phyloP scores from a whole-genome alignment of 495 filamentous ascomycete genomes.

The Xylaria grammica region DNA sequence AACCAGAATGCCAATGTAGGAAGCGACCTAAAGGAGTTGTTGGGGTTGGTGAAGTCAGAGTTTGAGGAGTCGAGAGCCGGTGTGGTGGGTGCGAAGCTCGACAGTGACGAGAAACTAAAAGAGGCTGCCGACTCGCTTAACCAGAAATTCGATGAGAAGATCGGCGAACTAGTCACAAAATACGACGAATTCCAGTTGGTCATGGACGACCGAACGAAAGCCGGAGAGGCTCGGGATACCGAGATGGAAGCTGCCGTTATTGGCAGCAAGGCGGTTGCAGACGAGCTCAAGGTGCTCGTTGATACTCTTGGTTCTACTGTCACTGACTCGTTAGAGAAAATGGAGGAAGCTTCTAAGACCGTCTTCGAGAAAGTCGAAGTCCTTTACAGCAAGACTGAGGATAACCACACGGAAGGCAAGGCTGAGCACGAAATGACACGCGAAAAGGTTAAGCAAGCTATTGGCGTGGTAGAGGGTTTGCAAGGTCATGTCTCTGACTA shows the following conservation, averaged over 20 bases:
- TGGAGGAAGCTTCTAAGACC: constrained; percentile 81
- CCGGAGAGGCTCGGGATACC: constrained; percentile 67
- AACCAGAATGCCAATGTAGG: constrained; percentile 57
- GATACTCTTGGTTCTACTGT: constrained; percentile 83
- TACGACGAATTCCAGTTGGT: constrained; percentile 79
- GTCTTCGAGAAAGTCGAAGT: constrained; percentile 80
- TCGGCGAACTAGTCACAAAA: constrained; percentile 76
- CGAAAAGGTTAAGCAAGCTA: constrained; percentile 72
- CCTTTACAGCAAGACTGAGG: constrained; percentile 76
- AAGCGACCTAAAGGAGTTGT: constrained; percentile 76
- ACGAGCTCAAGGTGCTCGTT: constrained; percentile 82
- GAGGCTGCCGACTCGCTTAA: constrained; percentile 71
- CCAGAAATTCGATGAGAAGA: constrained; percentile 77
- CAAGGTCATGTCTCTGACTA: constrained; percentile 78
- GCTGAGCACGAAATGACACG: constrained; percentile 77
- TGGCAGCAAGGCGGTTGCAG: constrained; percentile 75
- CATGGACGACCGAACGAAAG: constrained; percentile 70
- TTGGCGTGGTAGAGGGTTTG: constrained; percentile 73
- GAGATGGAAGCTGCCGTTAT: constrained; percentile 72
- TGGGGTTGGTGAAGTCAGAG: constrained; percentile 77
- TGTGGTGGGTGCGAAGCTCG: constrained; percentile 70
- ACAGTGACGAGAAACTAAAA: constrained; percentile 78
- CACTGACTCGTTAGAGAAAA: constrained; percentile 82
- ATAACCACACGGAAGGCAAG: constrained; percentile 72
- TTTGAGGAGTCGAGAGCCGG: constrained; percentile 77